A percentile compares a stretch with the other conserved stretches of the same genome.
phyloP scores from a whole-genome alignment of 2,329 filamentous ascomycete genomes.

The Arachnomyces sp. region DNA sequence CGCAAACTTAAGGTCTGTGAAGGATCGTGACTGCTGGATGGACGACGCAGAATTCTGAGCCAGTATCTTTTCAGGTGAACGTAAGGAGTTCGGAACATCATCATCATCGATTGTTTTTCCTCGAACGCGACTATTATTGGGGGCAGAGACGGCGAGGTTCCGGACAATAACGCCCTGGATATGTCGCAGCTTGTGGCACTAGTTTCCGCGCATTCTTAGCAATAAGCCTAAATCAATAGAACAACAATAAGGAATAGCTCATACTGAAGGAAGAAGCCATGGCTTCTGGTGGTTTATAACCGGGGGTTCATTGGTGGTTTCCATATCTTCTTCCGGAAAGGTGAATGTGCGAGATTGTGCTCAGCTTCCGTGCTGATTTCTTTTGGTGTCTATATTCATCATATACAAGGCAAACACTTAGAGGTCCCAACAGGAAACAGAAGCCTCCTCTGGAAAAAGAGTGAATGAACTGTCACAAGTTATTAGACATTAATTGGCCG shows the following conservation, averaged over 20 bases:
- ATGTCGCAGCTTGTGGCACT: constrained; percentile 85
- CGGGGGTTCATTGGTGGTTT: constrained; percentile 17
- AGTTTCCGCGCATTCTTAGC: constrained; percentile 12
- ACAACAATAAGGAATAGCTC: not conserved
- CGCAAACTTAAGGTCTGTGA: constrained; percentile 42
- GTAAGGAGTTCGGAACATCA: constrained; percentile 58
- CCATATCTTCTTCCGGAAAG: not conserved
- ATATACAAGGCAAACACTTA: too few species aligned
- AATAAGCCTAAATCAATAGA: constrained; percentile 5
- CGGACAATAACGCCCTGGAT: constrained; percentile 79
- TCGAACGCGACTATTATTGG: constrained; percentile 34
- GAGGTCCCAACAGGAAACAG: too few species aligned
- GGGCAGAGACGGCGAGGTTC: constrained; percentile 64
- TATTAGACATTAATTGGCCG: too few species aligned
- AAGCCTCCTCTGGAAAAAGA: too few species aligned
- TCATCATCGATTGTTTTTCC: constrained; percentile 68
- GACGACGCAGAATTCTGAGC: constrained; percentile 43
- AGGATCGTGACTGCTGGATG: constrained; percentile 53
- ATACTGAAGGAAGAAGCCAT: constrained; percentile 48
- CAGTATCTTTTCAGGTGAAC: constrained; percentile 60
- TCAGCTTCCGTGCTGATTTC: too few species aligned
- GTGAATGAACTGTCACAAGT: too few species aligned
- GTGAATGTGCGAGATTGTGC: not conserved
- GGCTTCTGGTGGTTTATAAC: constrained; percentile 37
- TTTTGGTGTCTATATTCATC: too few species aligned